These are phyloP conservation scores for Carpinus viminea DNA, from an alignment of 306 rosid genomes.

Conservation along the genomic window DNA sequence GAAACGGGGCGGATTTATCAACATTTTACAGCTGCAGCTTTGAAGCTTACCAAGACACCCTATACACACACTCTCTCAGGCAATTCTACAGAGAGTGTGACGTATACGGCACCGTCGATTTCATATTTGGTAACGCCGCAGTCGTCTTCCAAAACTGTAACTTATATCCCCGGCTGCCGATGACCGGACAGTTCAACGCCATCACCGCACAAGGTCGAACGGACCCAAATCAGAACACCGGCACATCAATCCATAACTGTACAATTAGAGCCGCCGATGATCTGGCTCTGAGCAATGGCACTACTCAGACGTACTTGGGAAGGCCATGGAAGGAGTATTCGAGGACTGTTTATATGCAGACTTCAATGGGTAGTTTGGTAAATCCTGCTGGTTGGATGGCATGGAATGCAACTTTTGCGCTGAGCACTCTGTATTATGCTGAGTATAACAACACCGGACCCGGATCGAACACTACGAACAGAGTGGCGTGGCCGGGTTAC, in stretches of 20 bases:
- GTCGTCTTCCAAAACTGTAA: constrained; percentile 83
- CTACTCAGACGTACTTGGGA: constrained; percentile 56
- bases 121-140: constrained; percentile 94
- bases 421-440: constrained; percentile 69
- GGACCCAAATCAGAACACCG: constrained; percentile 80
- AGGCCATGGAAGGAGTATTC: constrained; percentile 94
- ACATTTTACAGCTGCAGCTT: constrained; percentile 88
- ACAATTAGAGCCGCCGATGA: constrained; percentile 60
- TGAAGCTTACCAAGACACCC: constrained; percentile 86
- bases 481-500: constrained; percentile 74
- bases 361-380: constrained; percentile 49
- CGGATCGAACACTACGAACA: constrained; percentile 49
- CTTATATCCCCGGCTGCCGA: constrained; percentile 74
- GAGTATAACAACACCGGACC: constrained; percentile 72
- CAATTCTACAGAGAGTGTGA: constrained; percentile 91
- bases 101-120: constrained; percentile 84
- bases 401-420: constrained; percentile 81
- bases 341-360: constrained; percentile 72
- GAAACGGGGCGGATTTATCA: constrained; percentile 82
- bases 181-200: constrained; percentile 84
- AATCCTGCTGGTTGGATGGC: constrained; percentile 64
- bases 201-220: constrained; percentile 89
- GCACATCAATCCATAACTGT: constrained; percentile 74
- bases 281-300: constrained; percentile 29
- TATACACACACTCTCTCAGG: constrained; percentile 76